Conservation (phyloP, 2,329 filamentous ascomycete species). For the Fusarium robinianum region DNA sequence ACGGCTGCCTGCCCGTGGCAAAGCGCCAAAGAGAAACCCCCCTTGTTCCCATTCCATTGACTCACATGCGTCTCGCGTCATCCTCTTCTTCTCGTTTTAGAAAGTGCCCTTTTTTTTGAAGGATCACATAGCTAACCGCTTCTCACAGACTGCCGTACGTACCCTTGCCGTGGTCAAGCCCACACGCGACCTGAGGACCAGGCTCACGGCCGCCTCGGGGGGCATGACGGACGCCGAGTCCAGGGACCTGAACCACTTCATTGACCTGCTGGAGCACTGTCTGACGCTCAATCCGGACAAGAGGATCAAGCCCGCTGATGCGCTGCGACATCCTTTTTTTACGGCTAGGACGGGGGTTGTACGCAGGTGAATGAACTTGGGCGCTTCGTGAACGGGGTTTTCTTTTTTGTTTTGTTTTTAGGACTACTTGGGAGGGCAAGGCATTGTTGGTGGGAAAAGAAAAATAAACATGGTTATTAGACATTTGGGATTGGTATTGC, state of each 20-base stretch:
- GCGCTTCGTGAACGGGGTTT: conserved; percentile 1
- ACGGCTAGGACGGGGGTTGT: conserved; percentile 43
- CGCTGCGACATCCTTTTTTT: conserved; percentile 89
- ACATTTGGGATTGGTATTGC: too few species aligned
- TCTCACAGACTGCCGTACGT: conserved; percentile 64
- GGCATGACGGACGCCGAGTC: conserved; percentile 75
- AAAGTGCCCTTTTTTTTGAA: conserved; percentile 9
- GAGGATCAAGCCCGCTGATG: conserved; percentile 83
- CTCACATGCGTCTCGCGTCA: conserved; percentile 6
- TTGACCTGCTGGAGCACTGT: conserved; percentile 87
- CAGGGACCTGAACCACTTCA: conserved; percentile 80
- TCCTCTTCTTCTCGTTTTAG: conserved; percentile 24
- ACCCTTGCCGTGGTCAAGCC: conserved; percentile 74
- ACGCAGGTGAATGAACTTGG: conserved; percentile 28
- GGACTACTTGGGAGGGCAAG: not conserved
- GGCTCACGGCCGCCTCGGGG: conserved; percentile 73
- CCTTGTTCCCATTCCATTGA: conserved; percentile 18
- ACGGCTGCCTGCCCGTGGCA: conserved; percentile 15
- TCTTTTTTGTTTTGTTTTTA: too few species aligned
- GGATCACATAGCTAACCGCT: conserved; percentile 28
- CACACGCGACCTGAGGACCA: conserved; percentile 78
- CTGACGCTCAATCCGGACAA: conserved; percentile 90
- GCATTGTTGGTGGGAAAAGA: not conserved
- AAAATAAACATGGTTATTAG: conserved; percentile 4
- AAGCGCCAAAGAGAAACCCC: conserved; percentile 18